Conservation (phyloP, 768 basidiomycete genomes). For the Tulasnella sp. region DNA sequence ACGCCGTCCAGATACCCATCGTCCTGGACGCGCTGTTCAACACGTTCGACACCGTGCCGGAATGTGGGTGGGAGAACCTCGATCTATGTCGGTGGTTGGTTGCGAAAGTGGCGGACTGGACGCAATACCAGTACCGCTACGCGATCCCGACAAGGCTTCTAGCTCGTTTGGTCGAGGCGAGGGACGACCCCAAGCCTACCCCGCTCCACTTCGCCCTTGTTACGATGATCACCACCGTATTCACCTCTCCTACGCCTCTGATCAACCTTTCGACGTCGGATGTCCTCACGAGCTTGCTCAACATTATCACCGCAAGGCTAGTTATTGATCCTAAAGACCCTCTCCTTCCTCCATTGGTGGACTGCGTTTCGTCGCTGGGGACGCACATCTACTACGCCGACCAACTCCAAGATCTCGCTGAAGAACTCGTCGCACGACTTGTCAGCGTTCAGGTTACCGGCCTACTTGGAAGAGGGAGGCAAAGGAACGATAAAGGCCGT, state of each 20-base stretch:
- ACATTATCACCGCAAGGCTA: slow-evolving; percentile 59
- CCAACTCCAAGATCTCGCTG: slow-evolving; percentile 86
- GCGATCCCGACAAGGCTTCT: slow-evolving; percentile 77
- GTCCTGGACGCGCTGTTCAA: slow-evolving; percentile 65
- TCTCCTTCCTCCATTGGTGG: slow-evolving; percentile 55
- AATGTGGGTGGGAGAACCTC: slow-evolving; percentile 50
- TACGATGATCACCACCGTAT: slow-evolving; percentile 72
- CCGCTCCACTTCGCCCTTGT: slow-evolving; percentile 50
- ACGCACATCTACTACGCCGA: slow-evolving; percentile 92
- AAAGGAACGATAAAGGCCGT: slow-evolving; percentile 33
- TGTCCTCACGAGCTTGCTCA: slow-evolving; percentile 66
- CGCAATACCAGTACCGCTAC: slow-evolving; percentile 88
- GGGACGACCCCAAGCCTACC: slow-evolving; percentile 38
- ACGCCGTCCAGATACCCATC: slow-evolving; percentile 58
- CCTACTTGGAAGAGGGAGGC: slow-evolving; percentile 29
- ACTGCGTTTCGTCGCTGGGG: slow-evolving; percentile 72
- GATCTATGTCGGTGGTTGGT: slow-evolving; percentile 78
- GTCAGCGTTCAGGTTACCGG: slow-evolving; percentile 58
- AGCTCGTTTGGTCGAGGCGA: slow-evolving; percentile 56
- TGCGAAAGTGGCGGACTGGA: slow-evolving; percentile 69
- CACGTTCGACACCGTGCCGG: slow-evolving; percentile 40
- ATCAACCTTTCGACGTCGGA: slow-evolving; percentile 88
- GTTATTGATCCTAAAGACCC: slow-evolving; percentile 49
- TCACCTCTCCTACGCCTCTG: slow-evolving; percentile 69
- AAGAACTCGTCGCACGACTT: slow-evolving; percentile 68